Percentiles rank a stretch among this genome's conserved stretches.
phyloP scores from a whole-genome alignment of 148 eudicot genomes.

The Camellia japonica region DNA sequence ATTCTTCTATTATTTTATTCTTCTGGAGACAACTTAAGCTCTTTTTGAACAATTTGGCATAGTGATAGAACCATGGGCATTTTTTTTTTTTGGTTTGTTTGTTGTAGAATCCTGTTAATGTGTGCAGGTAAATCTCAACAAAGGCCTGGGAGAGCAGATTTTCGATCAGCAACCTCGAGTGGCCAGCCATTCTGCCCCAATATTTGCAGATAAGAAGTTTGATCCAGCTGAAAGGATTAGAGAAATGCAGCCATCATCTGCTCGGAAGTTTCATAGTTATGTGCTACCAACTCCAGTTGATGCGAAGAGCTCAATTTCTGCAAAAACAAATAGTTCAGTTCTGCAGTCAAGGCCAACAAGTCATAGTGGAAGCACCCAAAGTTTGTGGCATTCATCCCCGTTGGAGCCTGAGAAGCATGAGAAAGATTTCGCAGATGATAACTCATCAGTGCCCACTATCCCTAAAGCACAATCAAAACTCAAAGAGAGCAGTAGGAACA shows the following conservation, averaged over 20 bases:
- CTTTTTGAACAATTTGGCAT: neutral
- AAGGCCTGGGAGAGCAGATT: constrained; percentile 44
- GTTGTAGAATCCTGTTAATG: neutral
- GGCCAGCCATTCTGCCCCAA: constrained; percentile 66
- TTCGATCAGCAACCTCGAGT: constrained; percentile 40
- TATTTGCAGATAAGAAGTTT: constrained; percentile 47
- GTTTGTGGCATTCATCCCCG: constrained; percentile 68
- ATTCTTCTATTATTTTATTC: neutral
- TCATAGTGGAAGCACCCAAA: constrained; percentile 30
- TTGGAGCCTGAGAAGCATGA: constrained; percentile 52
- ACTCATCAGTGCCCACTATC: constrained; percentile 20
- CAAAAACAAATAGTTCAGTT: constrained; percentile 45
- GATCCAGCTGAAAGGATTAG: constrained; percentile 61
- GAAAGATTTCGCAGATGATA: constrained; percentile 48
- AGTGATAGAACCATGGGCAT: neutral
- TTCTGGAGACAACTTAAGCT: neutral
- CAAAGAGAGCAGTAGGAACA: constrained; percentile 39
- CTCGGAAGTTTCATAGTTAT: constrained; percentile 63
- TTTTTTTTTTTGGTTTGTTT: neutral
- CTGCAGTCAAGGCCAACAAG: constrained; percentile 40
- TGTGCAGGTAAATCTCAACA: constrained; percentile 52
- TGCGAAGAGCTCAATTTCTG: constrained; percentile 50
- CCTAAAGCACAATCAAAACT: constrained; percentile 29
- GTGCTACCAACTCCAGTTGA: constrained; percentile 85
- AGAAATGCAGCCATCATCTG: constrained; percentile 43